These are phyloP conservation scores for Pelargonium nanum DNA, from an alignment of 345 rosid species.

Conservation along the genomic window DNA sequence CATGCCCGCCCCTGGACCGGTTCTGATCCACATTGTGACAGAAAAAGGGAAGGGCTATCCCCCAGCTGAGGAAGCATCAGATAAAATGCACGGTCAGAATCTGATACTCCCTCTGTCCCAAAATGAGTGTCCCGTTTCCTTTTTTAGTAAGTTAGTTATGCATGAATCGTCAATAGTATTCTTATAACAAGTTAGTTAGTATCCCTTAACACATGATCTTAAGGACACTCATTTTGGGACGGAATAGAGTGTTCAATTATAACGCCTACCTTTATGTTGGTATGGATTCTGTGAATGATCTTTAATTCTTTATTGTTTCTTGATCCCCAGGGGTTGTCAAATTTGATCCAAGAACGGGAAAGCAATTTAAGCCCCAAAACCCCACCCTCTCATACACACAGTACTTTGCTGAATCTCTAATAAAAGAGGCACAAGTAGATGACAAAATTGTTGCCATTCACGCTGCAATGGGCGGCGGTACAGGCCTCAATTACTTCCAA, in stretches of 20 bases:
- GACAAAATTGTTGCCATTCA: conserved; percentile 56
- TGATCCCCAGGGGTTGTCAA: conserved; percentile 47
- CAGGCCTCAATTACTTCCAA: conserved; percentile 65
- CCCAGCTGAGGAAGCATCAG: conserved; percentile 65
- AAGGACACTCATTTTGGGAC: no score
- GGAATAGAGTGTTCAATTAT: no score
- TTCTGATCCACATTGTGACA: conserved; percentile 56
- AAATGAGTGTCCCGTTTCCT: no score
- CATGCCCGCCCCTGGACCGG: conserved; percentile 70
- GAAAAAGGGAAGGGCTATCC: conserved; percentile 76
- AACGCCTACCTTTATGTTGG: neutral
- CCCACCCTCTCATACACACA: conserved; percentile 48
- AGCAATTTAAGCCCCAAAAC: conserved; percentile 45
- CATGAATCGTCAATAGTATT: no score
- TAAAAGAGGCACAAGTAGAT: conserved; percentile 58
- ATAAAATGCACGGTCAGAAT: conserved; percentile 65
- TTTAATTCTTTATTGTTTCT: conserved; percentile 6
- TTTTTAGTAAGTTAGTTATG: no score
- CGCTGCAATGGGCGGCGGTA: conserved; percentile 84
- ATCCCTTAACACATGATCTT: no score
- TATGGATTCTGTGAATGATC: conserved; percentile 4
- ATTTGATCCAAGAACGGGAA: conserved; percentile 50
- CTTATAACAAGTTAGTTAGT: no score
- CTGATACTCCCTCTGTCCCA: no score
- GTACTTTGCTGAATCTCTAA: conserved; percentile 56